These are phyloP conservation scores for Echites panduratus DNA, from an alignment of 257 asterid species.

Conservation along the genomic window DNA sequence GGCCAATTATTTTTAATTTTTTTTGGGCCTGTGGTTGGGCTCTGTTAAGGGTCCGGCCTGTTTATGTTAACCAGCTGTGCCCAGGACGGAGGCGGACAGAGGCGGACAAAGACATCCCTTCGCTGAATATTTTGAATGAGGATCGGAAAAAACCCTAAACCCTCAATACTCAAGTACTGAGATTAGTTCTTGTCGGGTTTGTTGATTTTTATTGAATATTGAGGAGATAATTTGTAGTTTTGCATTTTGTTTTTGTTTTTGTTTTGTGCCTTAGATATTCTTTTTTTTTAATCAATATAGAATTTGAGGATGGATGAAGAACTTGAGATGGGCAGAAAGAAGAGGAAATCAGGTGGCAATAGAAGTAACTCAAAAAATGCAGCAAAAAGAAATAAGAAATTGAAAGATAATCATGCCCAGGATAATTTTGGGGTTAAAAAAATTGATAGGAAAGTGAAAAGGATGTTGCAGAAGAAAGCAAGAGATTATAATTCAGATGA, in stretches of 20 bases:
- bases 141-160: too few species aligned
- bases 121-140: too few species aligned
- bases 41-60: too few species aligned
- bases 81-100: too few species aligned
- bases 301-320: neutral
- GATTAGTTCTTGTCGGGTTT: too few species aligned
- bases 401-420: neutral
- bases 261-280: neutral
- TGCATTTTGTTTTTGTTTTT: neutral
- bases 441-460: slow-evolving; percentile 48
- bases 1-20: too few species aligned
- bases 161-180: too few species aligned
- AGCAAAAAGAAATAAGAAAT: neutral
- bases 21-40: too few species aligned
- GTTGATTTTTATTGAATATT: too few species aligned
- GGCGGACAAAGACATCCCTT: too few species aligned
- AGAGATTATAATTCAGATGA: slow-evolving; percentile 78
- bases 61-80: too few species aligned
- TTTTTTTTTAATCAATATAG: neutral
- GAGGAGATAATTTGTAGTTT: too few species aligned
- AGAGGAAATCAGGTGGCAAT: neutral
- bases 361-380: neutral
- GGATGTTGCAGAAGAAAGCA: slow-evolving; percentile 54
- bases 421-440: slow-evolving; percentile 16
- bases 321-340: neutral